Base-by-base conservation (phyloP, 192 early-diverging fungal genomes). In the Umbelopsis sp. region DNA sequence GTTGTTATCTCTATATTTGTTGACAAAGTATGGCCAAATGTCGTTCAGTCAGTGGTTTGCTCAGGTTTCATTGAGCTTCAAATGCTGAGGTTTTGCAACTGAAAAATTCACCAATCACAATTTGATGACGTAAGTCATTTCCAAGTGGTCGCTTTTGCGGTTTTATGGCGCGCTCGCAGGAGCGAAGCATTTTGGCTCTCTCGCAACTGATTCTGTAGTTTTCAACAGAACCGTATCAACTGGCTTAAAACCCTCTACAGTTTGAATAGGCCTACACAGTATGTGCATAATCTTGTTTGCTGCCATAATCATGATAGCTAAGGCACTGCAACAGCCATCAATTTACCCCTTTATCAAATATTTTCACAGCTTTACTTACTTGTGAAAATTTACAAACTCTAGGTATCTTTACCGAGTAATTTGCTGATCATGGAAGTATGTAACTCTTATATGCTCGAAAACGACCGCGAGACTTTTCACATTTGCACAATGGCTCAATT, bases 391-490 rank as follows among this genome's bases (percentile, higher is more conserved):
- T 62, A 12, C 32, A 62, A 22, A 12, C 31, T 32, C 26, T 62
- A 62, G 56, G 56, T 62, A 62, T 26, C 24, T 34, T 62, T 62
- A 34, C 56, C 56, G 56, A 62, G 56, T 62, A 62, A 62, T 62
- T 62, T 62, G 56, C 56, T 62, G 56, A 62, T 62, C 31, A 62
- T 62, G 56, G 56, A 62, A 34, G 56, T 62, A 62, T 62, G 56
- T 62, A 62, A 3, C 11, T 34, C 14, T 62, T 16, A 12, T 29
- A 17, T 34, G 2, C 26, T 32, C 31, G 11, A 36, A 62, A 20
- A 34, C 29, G 56, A 49, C 47, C 56, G 56, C 26, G 26, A 62
- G 14, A 6, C 31, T 14, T 16, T 62, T 29, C 56, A 32, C 24
- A 29, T n/a, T 62, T 5, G 17, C 26, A 12, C 20, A 34, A n/a